A percentile compares a stretch with the other conserved stretches of the same genome.
Evolutionary conservation across 257 asterid species (phyloP).

Genomic region (Handroanthus guayacan): DNA sequence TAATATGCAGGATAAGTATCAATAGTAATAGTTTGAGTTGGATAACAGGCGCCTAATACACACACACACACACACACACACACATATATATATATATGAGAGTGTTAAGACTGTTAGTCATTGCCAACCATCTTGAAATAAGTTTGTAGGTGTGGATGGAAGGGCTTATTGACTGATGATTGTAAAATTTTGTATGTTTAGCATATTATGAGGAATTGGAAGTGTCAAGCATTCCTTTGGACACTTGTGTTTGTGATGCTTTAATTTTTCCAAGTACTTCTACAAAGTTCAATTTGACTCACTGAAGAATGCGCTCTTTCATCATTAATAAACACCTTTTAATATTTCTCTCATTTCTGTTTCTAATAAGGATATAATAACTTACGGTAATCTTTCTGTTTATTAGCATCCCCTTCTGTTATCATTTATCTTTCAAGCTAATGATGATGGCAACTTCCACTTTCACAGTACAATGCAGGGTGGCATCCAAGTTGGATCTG

Average conservation of each 20-base stretch:
- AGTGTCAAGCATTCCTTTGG: neutral
- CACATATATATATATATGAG: too few species aligned
- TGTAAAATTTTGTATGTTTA: neutral
- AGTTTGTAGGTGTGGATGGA: neutral
- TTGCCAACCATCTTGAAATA: too few species aligned
- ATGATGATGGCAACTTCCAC: conserved; percentile 16
- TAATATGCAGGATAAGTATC: neutral
- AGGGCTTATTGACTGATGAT: neutral
- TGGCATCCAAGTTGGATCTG: conserved; percentile 35
- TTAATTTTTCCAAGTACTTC: neutral
- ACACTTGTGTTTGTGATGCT: neutral
- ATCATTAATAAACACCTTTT: neutral
- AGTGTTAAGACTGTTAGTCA: too few species aligned
- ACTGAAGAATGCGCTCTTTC: conserved; percentile 12
- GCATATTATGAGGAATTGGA: neutral
- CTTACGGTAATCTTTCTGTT: neutral
- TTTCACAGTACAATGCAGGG: conserved; percentile 45
- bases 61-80: neutral
- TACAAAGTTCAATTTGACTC: neutral
- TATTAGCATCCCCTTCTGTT: neutral
- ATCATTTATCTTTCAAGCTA: neutral
- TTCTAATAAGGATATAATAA: neutral
- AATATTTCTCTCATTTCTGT: neutral
- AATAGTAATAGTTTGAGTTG: neutral
- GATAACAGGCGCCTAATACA: neutral